phyloP scores from a whole-genome alignment of 257 asterid genomes.

The Solanum rostratum region DNA sequence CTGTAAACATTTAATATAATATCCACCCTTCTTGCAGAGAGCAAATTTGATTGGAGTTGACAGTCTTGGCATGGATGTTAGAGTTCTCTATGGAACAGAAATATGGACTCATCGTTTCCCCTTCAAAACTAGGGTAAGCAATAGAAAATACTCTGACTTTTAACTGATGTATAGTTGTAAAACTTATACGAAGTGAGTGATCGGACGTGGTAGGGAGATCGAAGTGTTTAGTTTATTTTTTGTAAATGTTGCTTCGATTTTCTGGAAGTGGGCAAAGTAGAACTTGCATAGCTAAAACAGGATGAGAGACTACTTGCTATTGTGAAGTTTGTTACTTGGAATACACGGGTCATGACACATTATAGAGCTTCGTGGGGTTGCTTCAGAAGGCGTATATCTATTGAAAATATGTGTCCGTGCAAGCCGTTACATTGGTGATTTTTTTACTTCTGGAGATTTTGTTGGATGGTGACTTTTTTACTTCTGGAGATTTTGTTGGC shows the following conservation, averaged over 20 bases:
- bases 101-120: conserved; percentile 66
- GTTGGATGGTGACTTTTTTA: no score
- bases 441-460: no score
- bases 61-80: conserved; percentile 73
- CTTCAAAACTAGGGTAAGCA: conserved; percentile 59
- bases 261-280: not conserved
- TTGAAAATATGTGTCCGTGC: not conserved
- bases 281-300: not conserved
- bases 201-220: not conserved
- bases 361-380: not conserved
- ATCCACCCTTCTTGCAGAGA: conserved; percentile 23
- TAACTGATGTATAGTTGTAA: not conserved
- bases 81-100: conserved; percentile 57
- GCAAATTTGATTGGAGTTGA: conserved; percentile 69
- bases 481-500: no score
- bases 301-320: not conserved
- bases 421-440: no score
- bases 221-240: not conserved
- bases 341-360: not conserved
- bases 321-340: not conserved
- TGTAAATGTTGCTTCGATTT: not conserved
- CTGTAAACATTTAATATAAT: not conserved
- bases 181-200: not conserved
- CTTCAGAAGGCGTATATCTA: not conserved
- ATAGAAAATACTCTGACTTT: not conserved